These are phyloP conservation scores for Tripterygium wilfordii DNA, from an alignment of 177 flowering plant genomes.

Conservation along the genomic window DNA sequence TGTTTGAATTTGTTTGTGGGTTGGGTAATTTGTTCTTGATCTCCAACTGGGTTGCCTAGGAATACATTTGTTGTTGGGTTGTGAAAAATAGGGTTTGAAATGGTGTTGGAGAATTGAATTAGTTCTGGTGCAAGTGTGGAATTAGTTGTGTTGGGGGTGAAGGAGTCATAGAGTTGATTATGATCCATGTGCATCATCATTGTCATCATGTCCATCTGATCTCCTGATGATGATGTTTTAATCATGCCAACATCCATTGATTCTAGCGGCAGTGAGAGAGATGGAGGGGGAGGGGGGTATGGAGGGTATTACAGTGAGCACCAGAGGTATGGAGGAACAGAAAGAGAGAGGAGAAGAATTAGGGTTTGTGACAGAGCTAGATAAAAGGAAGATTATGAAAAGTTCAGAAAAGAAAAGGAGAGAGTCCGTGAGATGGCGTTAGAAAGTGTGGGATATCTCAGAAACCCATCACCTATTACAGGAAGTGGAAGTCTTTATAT, in stretches of 20 bases:
- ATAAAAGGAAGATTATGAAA: too few species aligned
- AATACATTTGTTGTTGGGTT: too few species aligned
- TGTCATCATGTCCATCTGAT: slow-evolving; percentile 29
- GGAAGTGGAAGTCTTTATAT: too few species aligned
- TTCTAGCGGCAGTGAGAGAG: background rate
- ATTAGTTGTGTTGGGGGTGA: slow-evolving; percentile 4
- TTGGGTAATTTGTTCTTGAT: slow-evolving; percentile 13
- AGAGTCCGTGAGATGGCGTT: too few species aligned
- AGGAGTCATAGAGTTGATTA: slow-evolving; percentile 14
- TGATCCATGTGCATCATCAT: slow-evolving; percentile 28
- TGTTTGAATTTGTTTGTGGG: background rate
- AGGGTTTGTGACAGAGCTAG: too few species aligned
- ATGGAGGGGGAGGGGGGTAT: background rate
- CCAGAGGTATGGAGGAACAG: slow-evolving; percentile 2
- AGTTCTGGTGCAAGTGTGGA: slow-evolving; percentile 8
- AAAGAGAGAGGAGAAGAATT: slow-evolving; percentile 4
- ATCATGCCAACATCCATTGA: slow-evolving; percentile 23
- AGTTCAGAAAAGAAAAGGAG: too few species aligned
- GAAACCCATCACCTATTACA: too few species aligned
- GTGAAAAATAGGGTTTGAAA: slow-evolving; percentile 3
- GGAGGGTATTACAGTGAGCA: background rate
- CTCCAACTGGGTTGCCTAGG: too few species aligned
- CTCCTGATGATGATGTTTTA: slow-evolving; percentile 15
- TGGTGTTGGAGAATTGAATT: slow-evolving; percentile 10
- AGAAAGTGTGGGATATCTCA: too few species aligned